Percentiles rank a stretch among this genome's conserved stretches.
These are phyloP conservation scores for Megacollybia marginata DNA, from an alignment of 768 basidiomycete species.

Conservation along the genomic window DNA sequence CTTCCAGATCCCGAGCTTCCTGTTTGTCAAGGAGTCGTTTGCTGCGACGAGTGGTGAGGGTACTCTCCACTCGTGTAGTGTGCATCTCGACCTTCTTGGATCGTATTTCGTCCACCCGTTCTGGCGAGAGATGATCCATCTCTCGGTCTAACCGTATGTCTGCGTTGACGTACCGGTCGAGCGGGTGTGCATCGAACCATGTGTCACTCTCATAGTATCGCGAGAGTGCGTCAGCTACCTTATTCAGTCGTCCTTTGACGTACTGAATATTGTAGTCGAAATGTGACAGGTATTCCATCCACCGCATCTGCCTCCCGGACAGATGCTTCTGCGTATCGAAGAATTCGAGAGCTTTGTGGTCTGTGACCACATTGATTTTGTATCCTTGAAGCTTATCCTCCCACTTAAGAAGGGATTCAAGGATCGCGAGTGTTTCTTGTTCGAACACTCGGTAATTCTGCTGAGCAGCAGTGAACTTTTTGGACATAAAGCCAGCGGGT, in stretches of 20 bases:
- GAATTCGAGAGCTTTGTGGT: not conserved
- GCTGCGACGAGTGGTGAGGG: no score
- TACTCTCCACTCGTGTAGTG: not conserved
- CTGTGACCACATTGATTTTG: not conserved
- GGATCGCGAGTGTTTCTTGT: not conserved
- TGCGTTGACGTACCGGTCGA: conserved; percentile 12
- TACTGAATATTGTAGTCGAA: conserved; percentile 18
- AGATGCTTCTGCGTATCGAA: conserved; percentile 6
- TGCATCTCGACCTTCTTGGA: not conserved
- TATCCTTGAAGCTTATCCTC: not conserved
- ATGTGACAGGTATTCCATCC: conserved; percentile 20
- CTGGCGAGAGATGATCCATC: not conserved
- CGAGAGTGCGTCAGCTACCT: conserved; percentile 22
- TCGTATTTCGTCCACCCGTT: not conserved
- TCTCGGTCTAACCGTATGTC: conserved; percentile 14
- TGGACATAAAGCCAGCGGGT: conserved; percentile 13
- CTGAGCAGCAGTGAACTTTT: not conserved
- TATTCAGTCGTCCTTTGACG: conserved; percentile 6
- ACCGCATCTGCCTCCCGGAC: conserved; percentile 15
- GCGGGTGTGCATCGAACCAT: conserved; percentile 3
- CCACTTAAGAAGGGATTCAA: not conserved
- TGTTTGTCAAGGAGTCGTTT: not conserved
- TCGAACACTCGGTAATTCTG: not conserved
- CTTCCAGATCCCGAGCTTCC: no score
- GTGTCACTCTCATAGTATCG: conserved; percentile 21